These are phyloP conservation scores for Eucalyptus caleyi DNA, from an alignment of 345 rosid genomes.

Conservation along the genomic window DNA sequence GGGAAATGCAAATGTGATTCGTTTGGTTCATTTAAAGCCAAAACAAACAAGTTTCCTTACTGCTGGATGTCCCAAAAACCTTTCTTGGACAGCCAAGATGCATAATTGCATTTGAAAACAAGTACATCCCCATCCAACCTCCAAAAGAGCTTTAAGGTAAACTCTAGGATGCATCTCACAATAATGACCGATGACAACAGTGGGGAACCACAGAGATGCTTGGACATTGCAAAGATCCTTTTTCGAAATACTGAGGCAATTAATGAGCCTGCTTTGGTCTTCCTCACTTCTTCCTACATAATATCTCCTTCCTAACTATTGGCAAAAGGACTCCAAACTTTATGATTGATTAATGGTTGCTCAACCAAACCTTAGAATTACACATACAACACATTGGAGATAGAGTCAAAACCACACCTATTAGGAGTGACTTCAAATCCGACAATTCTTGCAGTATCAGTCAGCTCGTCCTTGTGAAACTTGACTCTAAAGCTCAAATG, in stretches of 20 bases:
- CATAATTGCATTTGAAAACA: neutral
- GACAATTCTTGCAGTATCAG: slow-evolving; percentile 87
- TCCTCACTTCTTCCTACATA: neutral
- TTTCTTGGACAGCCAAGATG: neutral
- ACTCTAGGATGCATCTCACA: neutral
- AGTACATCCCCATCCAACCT: neutral
- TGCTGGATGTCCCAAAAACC: neutral
- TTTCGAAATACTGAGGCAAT: neutral
- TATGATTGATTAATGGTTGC: neutral
- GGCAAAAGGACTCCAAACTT: neutral
- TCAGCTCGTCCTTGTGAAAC: slow-evolving; percentile 78
- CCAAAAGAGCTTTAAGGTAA: neutral
- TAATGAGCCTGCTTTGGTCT: neutral
- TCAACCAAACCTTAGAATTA: neutral
- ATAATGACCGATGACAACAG: neutral
- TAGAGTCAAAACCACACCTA: slow-evolving; percentile 31
- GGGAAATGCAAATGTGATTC: neutral
- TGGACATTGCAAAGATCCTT: neutral
- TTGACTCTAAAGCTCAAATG: slow-evolving; percentile 92
- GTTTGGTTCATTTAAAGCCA: neutral
- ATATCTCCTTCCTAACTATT: neutral
- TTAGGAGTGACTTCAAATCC: slow-evolving; percentile 93
- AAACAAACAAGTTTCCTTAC: neutral
- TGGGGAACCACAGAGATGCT: neutral
- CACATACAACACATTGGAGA: neutral